phyloP scores from a whole-genome alignment of 495 filamentous ascomycete genomes.

The Jackrogersella minutella region DNA sequence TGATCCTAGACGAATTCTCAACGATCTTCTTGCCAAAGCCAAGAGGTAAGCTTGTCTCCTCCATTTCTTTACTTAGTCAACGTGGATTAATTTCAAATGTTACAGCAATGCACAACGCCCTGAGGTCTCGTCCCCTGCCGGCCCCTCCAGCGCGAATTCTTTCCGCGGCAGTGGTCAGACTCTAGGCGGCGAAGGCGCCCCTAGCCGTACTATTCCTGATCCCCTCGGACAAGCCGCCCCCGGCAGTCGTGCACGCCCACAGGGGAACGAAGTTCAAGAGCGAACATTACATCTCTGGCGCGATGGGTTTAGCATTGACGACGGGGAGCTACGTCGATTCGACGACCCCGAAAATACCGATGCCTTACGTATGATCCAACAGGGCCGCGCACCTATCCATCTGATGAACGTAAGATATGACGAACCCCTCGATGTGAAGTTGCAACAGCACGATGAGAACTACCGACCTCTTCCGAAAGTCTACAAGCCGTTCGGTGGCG shows the following conservation, averaged over 20 bases:
- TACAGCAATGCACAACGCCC: conserved; percentile 66
- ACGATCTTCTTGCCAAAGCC: conserved; percentile 84
- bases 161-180: conserved; percentile 87
- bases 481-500: conserved; percentile 85
- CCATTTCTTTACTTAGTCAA: background rate
- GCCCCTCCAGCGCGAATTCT: conserved; percentile 60
- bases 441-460: conserved; percentile 85
- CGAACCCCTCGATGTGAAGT: conserved; percentile 89
- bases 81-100: conserved; percentile 19
- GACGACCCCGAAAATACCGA: conserved; percentile 87
- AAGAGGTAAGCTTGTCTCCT: conserved; percentile 64
- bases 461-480: conserved; percentile 83
- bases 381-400: conserved; percentile 84
- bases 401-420: conserved; percentile 87
- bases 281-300: conserved; percentile 89
- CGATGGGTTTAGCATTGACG: conserved; percentile 94
- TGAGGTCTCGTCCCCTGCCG: conserved; percentile 54
- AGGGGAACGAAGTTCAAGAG: conserved; percentile 56
- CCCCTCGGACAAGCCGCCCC: conserved; percentile 55
- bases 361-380: conserved; percentile 83
- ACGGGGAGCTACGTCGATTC: conserved; percentile 87
- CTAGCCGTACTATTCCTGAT: conserved; percentile 75
- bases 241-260: conserved; percentile 14
- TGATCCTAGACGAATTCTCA: conserved; percentile 72
- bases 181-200: conserved; percentile 87